phyloP scores from a whole-genome alignment of 768 basidiomycete genomes.

The Agaricus blazei region DNA sequence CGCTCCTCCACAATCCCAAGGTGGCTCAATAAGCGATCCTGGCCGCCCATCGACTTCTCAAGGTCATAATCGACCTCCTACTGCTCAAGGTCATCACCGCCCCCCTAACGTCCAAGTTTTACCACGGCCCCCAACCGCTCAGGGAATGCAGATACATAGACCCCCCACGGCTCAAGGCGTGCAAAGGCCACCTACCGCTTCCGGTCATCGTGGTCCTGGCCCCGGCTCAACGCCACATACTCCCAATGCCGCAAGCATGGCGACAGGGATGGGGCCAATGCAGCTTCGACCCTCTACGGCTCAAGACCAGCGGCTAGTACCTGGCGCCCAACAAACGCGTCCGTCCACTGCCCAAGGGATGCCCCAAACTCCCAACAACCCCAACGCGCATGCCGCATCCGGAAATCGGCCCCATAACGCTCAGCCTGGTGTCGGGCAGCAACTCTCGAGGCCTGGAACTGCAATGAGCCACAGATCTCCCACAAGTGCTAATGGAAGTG shows the following conservation, averaged over 20 bases:
- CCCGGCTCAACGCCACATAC: conserved; percentile 4
- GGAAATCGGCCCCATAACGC: conserved; percentile 1
- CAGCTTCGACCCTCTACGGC: conserved; percentile 6
- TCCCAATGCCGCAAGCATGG: background rate
- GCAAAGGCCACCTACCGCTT: conserved; percentile 9
- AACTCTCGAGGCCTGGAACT: conserved; percentile 15
- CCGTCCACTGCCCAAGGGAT: conserved; percentile 20
- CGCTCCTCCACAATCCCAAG: conserved; percentile 15
- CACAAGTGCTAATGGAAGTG: conserved; percentile 8
- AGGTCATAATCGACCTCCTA: conserved; percentile 6
- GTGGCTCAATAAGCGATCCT: conserved; percentile 8
- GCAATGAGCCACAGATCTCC: conserved; percentile 15
- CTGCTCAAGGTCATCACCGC: conserved; percentile 10
- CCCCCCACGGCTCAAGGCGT: conserved; percentile 7
- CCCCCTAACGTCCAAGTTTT: conserved; percentile 14
- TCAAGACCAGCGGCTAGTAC: conserved; percentile 5
- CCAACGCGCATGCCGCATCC: background rate
- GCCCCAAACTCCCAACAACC: conserved; percentile 3
- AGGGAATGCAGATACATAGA: conserved; percentile 9
- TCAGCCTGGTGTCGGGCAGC: conserved; percentile 3
- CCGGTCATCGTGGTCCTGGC: conserved; percentile 6
- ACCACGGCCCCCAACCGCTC: conserved; percentile 10
- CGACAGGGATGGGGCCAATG: conserved; percentile 6
- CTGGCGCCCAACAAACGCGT: conserved; percentile 8
- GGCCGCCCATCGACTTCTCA: conserved; percentile 6